phyloP scores from a whole-genome alignment of 2,329 filamentous ascomycete species.

The Ceratocystis alfenasii region DNA sequence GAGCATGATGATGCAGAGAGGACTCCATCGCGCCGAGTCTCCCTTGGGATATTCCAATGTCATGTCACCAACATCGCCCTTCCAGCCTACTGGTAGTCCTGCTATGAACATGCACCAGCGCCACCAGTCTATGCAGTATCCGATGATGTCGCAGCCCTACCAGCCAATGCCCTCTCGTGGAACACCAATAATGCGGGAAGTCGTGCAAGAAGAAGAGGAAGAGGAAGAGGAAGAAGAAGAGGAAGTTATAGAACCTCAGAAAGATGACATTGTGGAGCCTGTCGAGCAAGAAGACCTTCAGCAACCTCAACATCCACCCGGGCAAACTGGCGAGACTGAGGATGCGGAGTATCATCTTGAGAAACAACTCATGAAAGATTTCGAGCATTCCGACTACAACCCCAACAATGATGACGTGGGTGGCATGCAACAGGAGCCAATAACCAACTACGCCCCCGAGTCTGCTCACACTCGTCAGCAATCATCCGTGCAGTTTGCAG shows the following conservation, averaged over 20 bases:
- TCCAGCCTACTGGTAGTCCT: conserved; percentile 33
- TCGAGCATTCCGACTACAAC: conserved; percentile 68
- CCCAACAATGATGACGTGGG: conserved; percentile 41
- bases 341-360: conserved; percentile 79
- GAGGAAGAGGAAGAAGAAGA: conserved; percentile 39
- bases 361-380: conserved; percentile 63
- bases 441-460: conserved; percentile 24
- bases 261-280: background rate
- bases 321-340: conserved; percentile 58
- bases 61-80: conserved; percentile 52
- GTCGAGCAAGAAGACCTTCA: conserved; percentile 40
- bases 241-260: background rate
- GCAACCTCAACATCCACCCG: conserved; percentile 43
- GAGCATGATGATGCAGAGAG: conserved; percentile 43
- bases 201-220: conserved; percentile 52
- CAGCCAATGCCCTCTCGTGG: conserved; percentile 44
- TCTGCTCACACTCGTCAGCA: conserved; percentile 33
- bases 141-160: conserved; percentile 38
- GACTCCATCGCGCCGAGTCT: conserved; percentile 46
- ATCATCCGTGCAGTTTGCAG: conserved; percentile 38
- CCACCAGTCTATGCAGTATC: conserved; percentile 48
- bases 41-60: conserved; percentile 49
- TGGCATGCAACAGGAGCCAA: conserved; percentile 17
- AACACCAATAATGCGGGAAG: conserved; percentile 55
- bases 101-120: conserved; percentile 40